phyloP scores from a whole-genome alignment of 2,329 filamentous ascomycete species.

The Scytalidium lignicola region DNA sequence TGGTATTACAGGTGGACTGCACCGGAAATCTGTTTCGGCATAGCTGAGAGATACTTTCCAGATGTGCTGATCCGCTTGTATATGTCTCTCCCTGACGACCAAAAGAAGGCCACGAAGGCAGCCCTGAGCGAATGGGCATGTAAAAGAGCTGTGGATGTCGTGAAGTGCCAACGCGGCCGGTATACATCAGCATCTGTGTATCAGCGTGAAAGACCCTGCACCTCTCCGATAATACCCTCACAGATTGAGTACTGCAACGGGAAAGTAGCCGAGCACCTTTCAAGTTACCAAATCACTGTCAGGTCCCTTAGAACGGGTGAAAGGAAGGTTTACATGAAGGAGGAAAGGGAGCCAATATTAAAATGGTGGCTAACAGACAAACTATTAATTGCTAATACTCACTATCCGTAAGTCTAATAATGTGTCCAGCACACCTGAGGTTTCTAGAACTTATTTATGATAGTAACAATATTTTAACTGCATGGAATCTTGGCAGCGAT shows the following conservation, averaged over 20 bases:
- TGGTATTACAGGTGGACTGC: slow-evolving; percentile 18
- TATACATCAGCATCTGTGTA: background rate
- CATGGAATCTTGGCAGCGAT: background rate
- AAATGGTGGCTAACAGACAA: background rate
- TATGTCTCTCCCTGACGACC: background rate
- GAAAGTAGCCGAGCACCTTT: slow-evolving; percentile 8
- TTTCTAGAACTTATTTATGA: no score
- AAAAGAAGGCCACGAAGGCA: background rate
- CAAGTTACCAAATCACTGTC: background rate
- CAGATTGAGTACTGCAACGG: slow-evolving; percentile 16
- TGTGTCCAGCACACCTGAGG: no score
- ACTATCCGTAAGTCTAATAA: background rate
- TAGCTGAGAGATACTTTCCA: background rate
- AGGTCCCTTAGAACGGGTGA: background rate
- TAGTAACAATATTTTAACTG: background rate
- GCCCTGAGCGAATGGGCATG: slow-evolving; percentile 5
- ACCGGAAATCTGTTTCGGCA: slow-evolving; percentile 10
- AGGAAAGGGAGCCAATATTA: background rate
- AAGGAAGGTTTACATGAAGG: background rate
- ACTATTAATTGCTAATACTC: background rate
- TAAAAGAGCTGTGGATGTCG: background rate
- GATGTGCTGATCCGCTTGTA: background rate
- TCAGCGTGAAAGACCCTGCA: background rate
- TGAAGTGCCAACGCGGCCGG: background rate
- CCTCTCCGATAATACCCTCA: background rate